These are phyloP conservation scores for Kwoniella botswanensis DNA, from an alignment of 768 basidiomycete species.

Conservation along the genomic window DNA sequence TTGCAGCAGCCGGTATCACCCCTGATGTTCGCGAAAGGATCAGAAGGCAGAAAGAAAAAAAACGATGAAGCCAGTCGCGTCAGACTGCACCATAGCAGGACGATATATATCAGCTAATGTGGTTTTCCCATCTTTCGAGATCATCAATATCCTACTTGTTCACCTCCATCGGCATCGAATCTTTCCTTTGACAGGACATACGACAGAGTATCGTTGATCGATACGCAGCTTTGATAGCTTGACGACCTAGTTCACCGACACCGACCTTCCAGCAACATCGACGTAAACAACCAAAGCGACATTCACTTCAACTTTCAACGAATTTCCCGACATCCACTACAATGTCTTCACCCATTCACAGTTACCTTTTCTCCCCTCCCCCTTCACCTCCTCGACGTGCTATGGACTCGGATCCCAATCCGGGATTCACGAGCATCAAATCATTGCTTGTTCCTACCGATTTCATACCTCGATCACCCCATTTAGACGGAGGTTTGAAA, in stretches of 20 bases:
- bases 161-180: not conserved
- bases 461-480: conserved; percentile 25
- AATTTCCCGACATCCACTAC: conserved; percentile 3
- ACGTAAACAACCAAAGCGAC: not conserved
- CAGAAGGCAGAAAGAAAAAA: not conserved
- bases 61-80: conserved; percentile 8
- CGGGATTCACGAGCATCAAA: conserved; percentile 31
- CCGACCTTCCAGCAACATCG: not conserved
- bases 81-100: not conserved
- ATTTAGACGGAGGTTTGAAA: conserved; percentile 30
- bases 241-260: not conserved
- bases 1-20: not conserved
- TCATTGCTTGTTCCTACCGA: conserved; percentile 30
- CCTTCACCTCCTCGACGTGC: conserved; percentile 34
- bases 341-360: conserved; percentile 52
- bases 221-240: conserved; percentile 24
- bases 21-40: not conserved
- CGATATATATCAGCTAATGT: not conserved
- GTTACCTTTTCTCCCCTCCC: conserved; percentile 49
- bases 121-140: not conserved
- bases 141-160: not conserved
- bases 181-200: conserved; percentile 19
- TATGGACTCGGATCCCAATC: conserved; percentile 10
- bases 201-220: conserved; percentile 24
- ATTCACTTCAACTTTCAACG: not conserved